These are phyloP conservation scores for Russula ochroleuca DNA, from an alignment of 768 basidiomycete species.

Conservation along the genomic window DNA sequence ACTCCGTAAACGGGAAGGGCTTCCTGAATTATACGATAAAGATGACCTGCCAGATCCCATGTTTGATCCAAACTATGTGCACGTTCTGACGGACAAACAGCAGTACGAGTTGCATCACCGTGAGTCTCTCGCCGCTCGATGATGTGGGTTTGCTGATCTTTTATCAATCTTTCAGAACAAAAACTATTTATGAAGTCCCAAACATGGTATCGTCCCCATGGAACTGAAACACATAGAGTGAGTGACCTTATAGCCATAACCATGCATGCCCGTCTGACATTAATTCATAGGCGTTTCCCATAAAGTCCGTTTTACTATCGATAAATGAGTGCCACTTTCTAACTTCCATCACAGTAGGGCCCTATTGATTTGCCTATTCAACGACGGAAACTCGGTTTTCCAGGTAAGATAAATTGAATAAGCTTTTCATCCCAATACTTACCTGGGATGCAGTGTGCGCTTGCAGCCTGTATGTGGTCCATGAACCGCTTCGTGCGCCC, in stretches of 20 bases:
- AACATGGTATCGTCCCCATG: conserved; percentile 86
- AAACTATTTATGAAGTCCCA: conserved; percentile 62
- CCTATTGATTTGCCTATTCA: conserved; percentile 65
- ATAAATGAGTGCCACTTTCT: not conserved
- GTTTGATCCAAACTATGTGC: conserved; percentile 66
- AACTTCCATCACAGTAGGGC: conserved; percentile 46
- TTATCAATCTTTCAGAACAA: conserved; percentile 48
- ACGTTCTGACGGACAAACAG: conserved; percentile 62
- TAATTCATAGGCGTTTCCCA: conserved; percentile 58
- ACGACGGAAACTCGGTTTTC: conserved; percentile 77
- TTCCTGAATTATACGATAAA: conserved; percentile 65
- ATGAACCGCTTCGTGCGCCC: conserved; percentile 67
- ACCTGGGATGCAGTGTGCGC: conserved; percentile 42
- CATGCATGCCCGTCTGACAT: conserved; percentile 33
- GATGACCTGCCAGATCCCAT: conserved; percentile 80
- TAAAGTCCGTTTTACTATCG: conserved; percentile 42
- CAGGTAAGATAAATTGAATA: conserved; percentile 44
- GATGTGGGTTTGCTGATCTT: conserved; percentile 10
- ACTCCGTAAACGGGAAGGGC: conserved; percentile 55
- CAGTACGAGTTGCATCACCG: conserved; percentile 62
- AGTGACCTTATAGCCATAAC: conserved; percentile 27
- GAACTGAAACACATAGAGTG: conserved; percentile 74
- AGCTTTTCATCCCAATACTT: conserved; percentile 9
- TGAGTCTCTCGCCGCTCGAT: conserved; percentile 36
- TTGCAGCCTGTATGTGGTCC: conserved; percentile 80